These are phyloP conservation scores for Breviolum minutum DNA, from an alignment of 73 alveolate species.

Conservation along the genomic window DNA sequence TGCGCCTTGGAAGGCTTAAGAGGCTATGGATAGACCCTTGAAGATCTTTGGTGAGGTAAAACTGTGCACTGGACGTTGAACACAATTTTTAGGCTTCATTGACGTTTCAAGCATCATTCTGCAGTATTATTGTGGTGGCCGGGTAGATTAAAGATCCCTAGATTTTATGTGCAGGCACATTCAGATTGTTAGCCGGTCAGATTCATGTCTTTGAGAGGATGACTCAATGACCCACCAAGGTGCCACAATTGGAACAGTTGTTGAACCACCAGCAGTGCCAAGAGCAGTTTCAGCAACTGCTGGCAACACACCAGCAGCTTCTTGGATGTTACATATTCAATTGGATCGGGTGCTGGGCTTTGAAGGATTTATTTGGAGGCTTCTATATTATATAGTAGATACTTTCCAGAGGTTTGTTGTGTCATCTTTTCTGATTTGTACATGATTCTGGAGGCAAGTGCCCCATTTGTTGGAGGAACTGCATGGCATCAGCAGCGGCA, in stretches of 20 bases:
- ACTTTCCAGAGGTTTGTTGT: background rate
- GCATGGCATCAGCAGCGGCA: constrained; percentile 50
- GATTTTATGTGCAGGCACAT: no score
- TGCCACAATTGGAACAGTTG: background rate
- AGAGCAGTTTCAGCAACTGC: constrained; percentile 35
- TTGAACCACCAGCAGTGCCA: constrained; percentile 29
- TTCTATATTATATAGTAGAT: background rate
- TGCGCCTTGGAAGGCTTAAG: background rate
- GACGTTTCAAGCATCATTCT: background rate
- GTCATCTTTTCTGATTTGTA: background rate
- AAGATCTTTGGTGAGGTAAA: background rate
- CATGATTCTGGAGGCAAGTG: background rate
- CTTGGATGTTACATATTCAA: background rate
- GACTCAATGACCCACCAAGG: background rate
- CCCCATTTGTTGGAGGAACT: constrained; percentile 54
- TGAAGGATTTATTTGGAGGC: background rate
- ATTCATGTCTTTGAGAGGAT: background rate
- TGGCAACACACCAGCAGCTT: constrained; percentile 36
- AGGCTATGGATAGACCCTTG: background rate
- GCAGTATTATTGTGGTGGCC: no score
- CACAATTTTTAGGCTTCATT: background rate
- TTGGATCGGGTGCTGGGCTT: background rate
- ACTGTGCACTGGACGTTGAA: background rate
- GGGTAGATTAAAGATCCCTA: no score
- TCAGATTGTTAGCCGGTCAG: no score